Evolutionary conservation across 345 rosid species (phyloP).

Genomic region (Hibiscus mutabilis): DNA sequence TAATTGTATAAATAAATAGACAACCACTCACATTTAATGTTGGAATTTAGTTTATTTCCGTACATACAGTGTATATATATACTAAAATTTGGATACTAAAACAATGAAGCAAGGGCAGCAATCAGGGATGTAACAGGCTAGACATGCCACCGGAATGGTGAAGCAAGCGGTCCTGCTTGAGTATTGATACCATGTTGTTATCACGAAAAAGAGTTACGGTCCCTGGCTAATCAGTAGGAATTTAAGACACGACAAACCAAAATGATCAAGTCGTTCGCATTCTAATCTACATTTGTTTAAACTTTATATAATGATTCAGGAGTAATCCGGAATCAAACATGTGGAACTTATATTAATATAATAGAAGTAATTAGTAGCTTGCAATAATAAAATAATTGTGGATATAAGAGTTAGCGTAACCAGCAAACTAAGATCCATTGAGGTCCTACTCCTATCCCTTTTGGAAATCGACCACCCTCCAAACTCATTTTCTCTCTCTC

Average conservation of each 20-base stretch:
- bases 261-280: neutral
- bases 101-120: neutral
- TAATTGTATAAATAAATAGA: no score
- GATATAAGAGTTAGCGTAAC: slow-evolving; percentile 43
- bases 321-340: neutral
- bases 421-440: slow-evolving; percentile 40
- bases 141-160: neutral
- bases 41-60: no score
- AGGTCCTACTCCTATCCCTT: slow-evolving; percentile 27
- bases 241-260: neutral
- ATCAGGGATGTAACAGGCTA: neutral
- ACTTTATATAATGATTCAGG: neutral
- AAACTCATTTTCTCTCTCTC: slow-evolving; percentile 6
- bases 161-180: neutral
- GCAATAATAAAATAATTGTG: neutral
- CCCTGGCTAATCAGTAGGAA: neutral
- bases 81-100: neutral
- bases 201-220: neutral
- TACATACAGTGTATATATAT: neutral
- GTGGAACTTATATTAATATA: neutral
- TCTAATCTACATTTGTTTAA: neutral
- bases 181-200: neutral
- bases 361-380: neutral
- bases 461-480: slow-evolving; percentile 42
- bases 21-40: no score